Evolutionary conservation across 179 eudicot genomes (phyloP).

Genomic region (Spergularia azorica): DNA sequence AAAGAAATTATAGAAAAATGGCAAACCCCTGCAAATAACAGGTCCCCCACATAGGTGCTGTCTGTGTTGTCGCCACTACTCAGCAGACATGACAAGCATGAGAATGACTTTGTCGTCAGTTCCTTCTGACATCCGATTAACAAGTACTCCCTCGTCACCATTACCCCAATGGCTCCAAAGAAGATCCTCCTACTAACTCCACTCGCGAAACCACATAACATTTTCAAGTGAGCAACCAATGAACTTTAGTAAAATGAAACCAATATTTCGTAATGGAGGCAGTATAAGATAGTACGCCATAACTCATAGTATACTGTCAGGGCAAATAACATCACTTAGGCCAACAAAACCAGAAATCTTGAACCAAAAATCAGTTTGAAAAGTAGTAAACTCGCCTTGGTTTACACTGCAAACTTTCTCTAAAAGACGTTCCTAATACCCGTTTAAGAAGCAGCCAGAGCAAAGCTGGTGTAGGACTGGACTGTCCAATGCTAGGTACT

Average conservation of each 20-base stretch:
- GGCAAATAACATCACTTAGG: background rate
- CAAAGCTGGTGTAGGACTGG: background rate
- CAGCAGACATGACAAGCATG: background rate
- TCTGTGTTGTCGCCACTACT: background rate
- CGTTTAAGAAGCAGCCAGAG: background rate
- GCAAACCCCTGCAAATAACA: background rate
- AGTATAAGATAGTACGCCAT: no score
- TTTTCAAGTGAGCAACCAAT: no score
- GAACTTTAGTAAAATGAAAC: no score
- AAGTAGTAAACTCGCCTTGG: background rate
- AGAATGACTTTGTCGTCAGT: background rate
- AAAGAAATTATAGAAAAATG: constrained; percentile 13
- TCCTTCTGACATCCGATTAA: background rate
- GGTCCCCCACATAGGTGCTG: background rate
- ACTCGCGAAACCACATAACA: no score
- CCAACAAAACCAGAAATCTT: background rate
- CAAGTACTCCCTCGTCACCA: background rate
- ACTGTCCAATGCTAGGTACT: no score
- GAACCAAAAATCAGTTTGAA: background rate
- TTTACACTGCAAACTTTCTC: background rate
- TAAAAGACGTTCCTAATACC: background rate
- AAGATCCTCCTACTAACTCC: no score
- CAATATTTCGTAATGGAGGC: no score
- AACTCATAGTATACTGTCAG: no score
- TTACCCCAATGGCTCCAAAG: no score